These are phyloP conservation scores for Marsdenia floribunda DNA, from an alignment of 257 asterid species.

Conservation along the genomic window DNA sequence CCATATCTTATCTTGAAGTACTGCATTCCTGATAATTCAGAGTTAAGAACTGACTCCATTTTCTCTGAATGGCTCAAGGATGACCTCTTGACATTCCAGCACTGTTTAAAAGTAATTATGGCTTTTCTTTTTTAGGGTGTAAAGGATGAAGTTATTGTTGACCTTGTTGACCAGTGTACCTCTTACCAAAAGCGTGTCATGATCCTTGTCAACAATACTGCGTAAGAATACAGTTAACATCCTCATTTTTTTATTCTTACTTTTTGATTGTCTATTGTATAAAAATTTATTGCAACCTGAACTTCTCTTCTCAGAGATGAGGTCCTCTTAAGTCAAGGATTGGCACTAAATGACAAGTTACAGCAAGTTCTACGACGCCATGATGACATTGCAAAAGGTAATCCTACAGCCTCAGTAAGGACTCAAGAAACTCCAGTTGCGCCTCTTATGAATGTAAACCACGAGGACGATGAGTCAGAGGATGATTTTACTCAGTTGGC, in stretches of 20 bases:
- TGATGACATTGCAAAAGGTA: conserved; percentile 65
- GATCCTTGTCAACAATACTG: conserved; percentile 80
- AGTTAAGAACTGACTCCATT: neutral
- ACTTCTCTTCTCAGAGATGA: conserved; percentile 55
- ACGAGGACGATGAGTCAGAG: conserved; percentile 87
- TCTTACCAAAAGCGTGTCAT: conserved; percentile 86
- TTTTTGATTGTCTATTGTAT: conserved; percentile 6
- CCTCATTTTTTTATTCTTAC: neutral
- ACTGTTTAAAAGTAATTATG: neutral
- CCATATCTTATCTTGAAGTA: neutral
- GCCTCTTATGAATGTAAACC: conserved; percentile 76
- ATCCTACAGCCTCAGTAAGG: conserved; percentile 31
- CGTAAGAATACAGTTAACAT: conserved; percentile 38
- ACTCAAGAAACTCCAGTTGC: conserved; percentile 46
- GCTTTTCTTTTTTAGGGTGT: conserved; percentile 41
- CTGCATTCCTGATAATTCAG: neutral
- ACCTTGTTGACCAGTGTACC: conserved; percentile 90
- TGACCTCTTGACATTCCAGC: neutral
- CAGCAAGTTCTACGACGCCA: conserved; percentile 72
- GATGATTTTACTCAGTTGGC: conserved; percentile 82
- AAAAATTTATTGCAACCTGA: conserved; percentile 9
- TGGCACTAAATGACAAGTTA: conserved; percentile 70
- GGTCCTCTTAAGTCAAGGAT: conserved; percentile 72
- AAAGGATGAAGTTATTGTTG: conserved; percentile 82
- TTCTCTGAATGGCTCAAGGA: neutral